Evolutionary conservation across 441 rosid genomes (phyloP).

Genomic region (Bruguiera hainesii): DNA sequence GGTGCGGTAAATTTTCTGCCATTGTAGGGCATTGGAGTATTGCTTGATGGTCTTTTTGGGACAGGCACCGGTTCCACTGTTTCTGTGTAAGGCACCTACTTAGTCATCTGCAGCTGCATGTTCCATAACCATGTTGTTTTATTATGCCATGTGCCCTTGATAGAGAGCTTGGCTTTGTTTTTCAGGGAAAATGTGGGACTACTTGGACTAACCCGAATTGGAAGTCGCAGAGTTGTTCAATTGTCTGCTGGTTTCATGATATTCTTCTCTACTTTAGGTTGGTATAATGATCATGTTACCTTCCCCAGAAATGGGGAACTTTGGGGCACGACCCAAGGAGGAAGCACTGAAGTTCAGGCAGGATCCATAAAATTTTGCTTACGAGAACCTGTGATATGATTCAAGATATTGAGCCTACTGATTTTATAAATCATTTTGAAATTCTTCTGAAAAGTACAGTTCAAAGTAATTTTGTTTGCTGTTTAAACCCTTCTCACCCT

Average conservation of each 20-base stretch:
- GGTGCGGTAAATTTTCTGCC: not conserved
- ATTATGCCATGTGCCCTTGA: conserved; percentile 9
- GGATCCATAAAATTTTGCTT: too few relatives aligned
- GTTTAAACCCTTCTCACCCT: too few relatives aligned
- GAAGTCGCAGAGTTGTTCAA: conserved; percentile 95
- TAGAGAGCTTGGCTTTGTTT: conserved; percentile 12
- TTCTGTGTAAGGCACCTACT: conserved; percentile 56
- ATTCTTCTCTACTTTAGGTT: conserved; percentile 88
- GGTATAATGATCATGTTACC: conserved; percentile 17
- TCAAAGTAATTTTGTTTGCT: too few relatives aligned
- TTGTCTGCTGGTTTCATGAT: conserved; percentile 98
- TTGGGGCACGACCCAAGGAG: conserved; percentile 56
- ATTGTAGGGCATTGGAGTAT: conserved; percentile 82
- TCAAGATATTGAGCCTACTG: too few relatives aligned
- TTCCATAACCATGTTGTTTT: not conserved
- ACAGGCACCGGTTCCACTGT: conserved; percentile 78
- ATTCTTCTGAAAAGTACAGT: too few relatives aligned
- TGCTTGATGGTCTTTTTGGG: conserved; percentile 86
- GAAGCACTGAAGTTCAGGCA: conserved; percentile 24
- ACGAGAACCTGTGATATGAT: too few relatives aligned
- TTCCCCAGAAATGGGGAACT: conserved; percentile 23
- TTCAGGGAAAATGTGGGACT: conserved; percentile 96
- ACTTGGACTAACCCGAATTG: conserved; percentile 89
- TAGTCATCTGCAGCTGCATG: conserved; percentile 17
- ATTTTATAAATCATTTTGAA: too few relatives aligned